Evolutionary conservation across 495 filamentous ascomycete species (phyloP).

Genomic region (Amniculicola lignicola): DNA sequence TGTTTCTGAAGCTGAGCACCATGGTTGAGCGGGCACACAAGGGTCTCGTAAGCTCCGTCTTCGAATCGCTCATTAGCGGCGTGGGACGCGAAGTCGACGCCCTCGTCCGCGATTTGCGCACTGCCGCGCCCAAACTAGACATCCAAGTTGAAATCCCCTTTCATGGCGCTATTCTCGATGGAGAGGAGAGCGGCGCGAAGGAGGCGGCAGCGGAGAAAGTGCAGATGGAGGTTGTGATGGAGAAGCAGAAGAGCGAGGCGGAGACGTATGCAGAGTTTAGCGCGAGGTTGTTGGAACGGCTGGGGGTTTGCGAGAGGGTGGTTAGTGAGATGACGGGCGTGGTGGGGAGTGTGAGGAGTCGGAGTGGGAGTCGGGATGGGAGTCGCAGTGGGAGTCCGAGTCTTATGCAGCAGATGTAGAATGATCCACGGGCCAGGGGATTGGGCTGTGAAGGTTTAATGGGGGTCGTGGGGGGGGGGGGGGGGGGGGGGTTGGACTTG

Average conservation of each 20-base stretch:
- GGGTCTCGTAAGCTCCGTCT: constrained; percentile 1
- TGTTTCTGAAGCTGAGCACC: constrained; percentile 15
- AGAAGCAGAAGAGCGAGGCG: constrained; percentile 3
- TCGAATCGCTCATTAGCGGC: constrained; percentile 4
- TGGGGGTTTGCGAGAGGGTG: constrained; percentile 3
- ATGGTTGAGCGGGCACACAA: constrained; percentile 23
- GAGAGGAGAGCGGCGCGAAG: not conserved
- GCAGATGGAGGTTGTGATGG: constrained; percentile 1
- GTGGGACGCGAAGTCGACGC: constrained; percentile 20
- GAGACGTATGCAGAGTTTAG: constrained; percentile 18
- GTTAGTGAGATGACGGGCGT: constrained; percentile 1
- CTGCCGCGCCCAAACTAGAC: no score
- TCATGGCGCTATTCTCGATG: no score
- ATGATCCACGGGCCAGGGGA: no score
- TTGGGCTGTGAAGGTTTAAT: no score
- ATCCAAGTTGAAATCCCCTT: no score
- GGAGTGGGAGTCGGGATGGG: no score
- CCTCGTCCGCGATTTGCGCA: constrained; percentile 13
- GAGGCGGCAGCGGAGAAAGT: not conserved
- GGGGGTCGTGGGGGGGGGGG: no score
- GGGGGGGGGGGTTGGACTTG: no score
- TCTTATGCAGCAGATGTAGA: no score
- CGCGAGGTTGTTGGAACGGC: constrained; percentile 3
- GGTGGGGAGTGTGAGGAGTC: constrained; percentile 38
- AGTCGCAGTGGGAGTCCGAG: no score